Percentiles rank a stretch among this genome's conserved stretches.
phyloP scores from a whole-genome alignment of 73 alveolate genomes.

The Tetrahymena malaccensis region DNA sequence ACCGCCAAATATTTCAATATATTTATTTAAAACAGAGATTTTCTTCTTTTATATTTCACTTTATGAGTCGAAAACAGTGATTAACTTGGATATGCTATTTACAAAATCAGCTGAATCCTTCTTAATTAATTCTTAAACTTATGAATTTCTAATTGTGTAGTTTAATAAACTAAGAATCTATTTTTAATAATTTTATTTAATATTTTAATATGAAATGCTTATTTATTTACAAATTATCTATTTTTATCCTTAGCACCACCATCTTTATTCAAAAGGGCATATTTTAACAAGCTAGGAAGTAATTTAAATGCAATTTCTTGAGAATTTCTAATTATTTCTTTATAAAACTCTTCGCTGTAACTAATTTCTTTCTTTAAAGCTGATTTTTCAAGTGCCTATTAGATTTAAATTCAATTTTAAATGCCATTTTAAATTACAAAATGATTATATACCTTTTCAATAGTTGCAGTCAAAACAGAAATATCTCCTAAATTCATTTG shows the following conservation, averaged over 20 bases:
- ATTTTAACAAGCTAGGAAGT: not conserved
- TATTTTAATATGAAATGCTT: not conserved
- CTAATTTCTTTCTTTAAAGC: not conserved
- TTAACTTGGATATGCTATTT: not conserved
- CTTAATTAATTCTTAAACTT: not conserved
- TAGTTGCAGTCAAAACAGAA: not conserved
- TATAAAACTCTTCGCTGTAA: not conserved
- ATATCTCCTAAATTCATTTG: not conserved
- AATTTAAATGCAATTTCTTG: not conserved
- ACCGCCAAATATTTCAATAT: not conserved
- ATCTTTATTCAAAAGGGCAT: not conserved
- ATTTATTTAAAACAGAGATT: not conserved
- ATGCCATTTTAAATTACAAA: not conserved
- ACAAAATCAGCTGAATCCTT: not conserved
- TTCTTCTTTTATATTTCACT: not conserved
- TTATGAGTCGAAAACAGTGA: not conserved
- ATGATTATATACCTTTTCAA: not conserved
- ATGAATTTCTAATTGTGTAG: not conserved
- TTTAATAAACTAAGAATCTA: not conserved
- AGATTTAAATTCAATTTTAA: not conserved
- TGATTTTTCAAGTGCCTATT: not conserved
- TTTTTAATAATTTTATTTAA: not conserved
- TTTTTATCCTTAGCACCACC: not conserved
- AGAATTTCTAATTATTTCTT: not conserved
- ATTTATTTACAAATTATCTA: not conserved